Conservation (phyloP, 352 stramenopile species). For the Phytophthora quininea region DNA sequence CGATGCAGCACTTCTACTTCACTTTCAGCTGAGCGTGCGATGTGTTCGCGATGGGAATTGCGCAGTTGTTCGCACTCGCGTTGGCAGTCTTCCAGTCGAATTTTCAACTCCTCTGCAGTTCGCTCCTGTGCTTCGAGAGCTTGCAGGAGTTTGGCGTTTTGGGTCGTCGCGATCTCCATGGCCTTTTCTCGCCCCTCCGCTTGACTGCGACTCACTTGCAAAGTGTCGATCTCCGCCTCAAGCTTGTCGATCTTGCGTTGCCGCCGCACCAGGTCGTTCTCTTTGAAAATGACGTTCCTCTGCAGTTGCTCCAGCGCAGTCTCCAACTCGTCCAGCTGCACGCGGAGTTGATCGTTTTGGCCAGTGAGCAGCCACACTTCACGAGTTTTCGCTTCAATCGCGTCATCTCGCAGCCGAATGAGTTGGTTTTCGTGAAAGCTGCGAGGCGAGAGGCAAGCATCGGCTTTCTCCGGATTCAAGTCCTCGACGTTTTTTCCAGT, state of each 20-base stretch:
- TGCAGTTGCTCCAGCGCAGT: constrained; percentile 68
- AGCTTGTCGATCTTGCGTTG: constrained; percentile 67
- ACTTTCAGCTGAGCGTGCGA: constrained; percentile 37
- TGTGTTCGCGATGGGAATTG: constrained; percentile 16
- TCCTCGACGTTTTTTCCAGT: constrained; percentile 57
- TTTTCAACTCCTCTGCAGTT: constrained; percentile 30
- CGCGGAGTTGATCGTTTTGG: constrained; percentile 68
- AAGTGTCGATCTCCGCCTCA: constrained; percentile 55
- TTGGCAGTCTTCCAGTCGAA: constrained; percentile 28
- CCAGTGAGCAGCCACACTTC: constrained; percentile 75
- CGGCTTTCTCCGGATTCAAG: constrained; percentile 42
- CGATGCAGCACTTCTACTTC: constrained; percentile 61
- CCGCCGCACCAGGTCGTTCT: constrained; percentile 61
- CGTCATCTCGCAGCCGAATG: constrained; percentile 75
- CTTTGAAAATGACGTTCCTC: constrained; percentile 51
- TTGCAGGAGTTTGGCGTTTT: constrained; percentile 76
- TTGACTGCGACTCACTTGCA: constrained; percentile 58
- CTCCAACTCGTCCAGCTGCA: constrained; percentile 74
- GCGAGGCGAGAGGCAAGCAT: constrained; percentile 73
- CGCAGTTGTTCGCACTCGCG: constrained; percentile 53
- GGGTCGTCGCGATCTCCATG: constrained; percentile 76
- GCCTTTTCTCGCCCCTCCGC: constrained; percentile 64
- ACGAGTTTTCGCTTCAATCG: constrained; percentile 68
- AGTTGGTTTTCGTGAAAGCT: constrained; percentile 81
- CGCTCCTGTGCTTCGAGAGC: constrained; percentile 65